phyloP scores from a whole-genome alignment of 805 yeast genomes.

The Metschnikowia kunwiensis region DNA sequence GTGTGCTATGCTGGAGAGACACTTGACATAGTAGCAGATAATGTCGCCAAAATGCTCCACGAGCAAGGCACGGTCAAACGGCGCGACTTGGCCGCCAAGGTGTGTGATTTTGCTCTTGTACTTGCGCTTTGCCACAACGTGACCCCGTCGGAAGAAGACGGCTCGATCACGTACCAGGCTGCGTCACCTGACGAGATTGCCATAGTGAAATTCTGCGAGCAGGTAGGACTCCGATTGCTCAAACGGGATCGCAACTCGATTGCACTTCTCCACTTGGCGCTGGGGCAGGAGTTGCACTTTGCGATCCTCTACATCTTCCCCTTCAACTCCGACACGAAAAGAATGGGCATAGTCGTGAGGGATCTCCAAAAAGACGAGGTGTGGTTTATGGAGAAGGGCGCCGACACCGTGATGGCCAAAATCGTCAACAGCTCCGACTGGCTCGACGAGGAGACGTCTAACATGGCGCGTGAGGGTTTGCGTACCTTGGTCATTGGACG shows the following conservation, averaged over 20 bases:
- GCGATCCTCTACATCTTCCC: constrained; percentile 86
- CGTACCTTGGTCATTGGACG: constrained; percentile 94
- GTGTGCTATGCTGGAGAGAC: constrained; percentile 92
- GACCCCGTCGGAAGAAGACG: constrained; percentile 72
- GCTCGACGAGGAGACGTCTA: constrained; percentile 96
- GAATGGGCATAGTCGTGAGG: constrained; percentile 88
- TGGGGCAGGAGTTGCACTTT: constrained; percentile 51
- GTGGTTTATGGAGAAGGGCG: constrained; percentile 92
- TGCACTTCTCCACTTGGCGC: constrained; percentile 59
- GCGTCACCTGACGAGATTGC: constrained; percentile 99
- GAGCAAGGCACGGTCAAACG: constrained; percentile 36
- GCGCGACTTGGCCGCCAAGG: constrained; percentile 68
- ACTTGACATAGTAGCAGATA: constrained; percentile 80
- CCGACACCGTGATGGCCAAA: constrained; percentile 87
- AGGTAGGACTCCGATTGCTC: constrained; percentile 75
- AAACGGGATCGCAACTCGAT: constrained; percentile 80
- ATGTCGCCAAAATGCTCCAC: constrained; percentile 38
- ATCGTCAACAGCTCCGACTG: constrained; percentile 88
- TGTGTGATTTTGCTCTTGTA: constrained; percentile 75
- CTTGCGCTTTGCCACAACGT: constrained; percentile 96
- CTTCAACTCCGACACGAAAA: constrained; percentile 88
- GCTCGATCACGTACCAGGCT: constrained; percentile 73
- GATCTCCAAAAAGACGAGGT: constrained; percentile 63
- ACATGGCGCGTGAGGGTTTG: constrained; percentile 97
- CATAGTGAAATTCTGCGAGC: constrained; percentile 86